Conservation (phyloP, 1,284 basidiomycete species). For the Ustilago sp. region DNA sequence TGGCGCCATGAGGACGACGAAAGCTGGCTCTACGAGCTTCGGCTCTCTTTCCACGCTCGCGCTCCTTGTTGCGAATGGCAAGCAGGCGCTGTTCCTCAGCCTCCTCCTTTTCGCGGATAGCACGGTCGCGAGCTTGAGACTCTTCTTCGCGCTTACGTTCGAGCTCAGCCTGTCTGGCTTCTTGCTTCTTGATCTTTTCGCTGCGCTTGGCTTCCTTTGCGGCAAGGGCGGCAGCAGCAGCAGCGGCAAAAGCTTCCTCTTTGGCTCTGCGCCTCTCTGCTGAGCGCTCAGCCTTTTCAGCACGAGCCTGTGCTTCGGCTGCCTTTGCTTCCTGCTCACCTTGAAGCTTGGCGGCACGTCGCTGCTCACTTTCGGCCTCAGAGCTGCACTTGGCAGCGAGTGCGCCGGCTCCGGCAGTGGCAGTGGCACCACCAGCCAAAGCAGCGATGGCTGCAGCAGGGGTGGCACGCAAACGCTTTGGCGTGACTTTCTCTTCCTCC, state of each 20-base stretch:
- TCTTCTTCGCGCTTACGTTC: slow-evolving; percentile 44
- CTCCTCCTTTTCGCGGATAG: slow-evolving; percentile 41
- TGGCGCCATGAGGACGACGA: slow-evolving; percentile 33
- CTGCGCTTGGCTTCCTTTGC: slow-evolving; percentile 49
- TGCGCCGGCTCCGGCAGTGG: slow-evolving; percentile 19
- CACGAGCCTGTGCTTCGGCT: slow-evolving; percentile 30
- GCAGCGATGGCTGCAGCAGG: slow-evolving; percentile 38
- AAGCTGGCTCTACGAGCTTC: slow-evolving; percentile 44
- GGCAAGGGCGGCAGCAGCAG: slow-evolving; percentile 44
- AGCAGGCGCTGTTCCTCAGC: slow-evolving; percentile 46
- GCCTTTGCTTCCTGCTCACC: slow-evolving; percentile 39
- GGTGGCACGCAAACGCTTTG: slow-evolving; percentile 18
- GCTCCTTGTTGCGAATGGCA: slow-evolving; percentile 38
- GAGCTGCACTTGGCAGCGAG: slow-evolving; percentile 30
- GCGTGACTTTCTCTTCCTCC: slow-evolving; percentile 17
- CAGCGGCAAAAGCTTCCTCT: slow-evolving; percentile 46
- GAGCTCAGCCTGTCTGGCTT: slow-evolving; percentile 36
- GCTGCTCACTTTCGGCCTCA: slow-evolving; percentile 30
- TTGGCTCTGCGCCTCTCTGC: slow-evolving; percentile 43
- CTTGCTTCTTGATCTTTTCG: slow-evolving; percentile 37
- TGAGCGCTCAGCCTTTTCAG: slow-evolving; percentile 31
- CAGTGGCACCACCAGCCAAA: slow-evolving; percentile 13
- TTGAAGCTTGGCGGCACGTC: slow-evolving; percentile 23
- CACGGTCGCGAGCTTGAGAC: slow-evolving; percentile 40
- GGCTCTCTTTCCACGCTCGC: slow-evolving; percentile 35